A percentile compares a stretch with the other conserved stretches of the same genome.
phyloP scores from a whole-genome alignment of 257 asterid species.

The Nicotiana benthamiana region DNA sequence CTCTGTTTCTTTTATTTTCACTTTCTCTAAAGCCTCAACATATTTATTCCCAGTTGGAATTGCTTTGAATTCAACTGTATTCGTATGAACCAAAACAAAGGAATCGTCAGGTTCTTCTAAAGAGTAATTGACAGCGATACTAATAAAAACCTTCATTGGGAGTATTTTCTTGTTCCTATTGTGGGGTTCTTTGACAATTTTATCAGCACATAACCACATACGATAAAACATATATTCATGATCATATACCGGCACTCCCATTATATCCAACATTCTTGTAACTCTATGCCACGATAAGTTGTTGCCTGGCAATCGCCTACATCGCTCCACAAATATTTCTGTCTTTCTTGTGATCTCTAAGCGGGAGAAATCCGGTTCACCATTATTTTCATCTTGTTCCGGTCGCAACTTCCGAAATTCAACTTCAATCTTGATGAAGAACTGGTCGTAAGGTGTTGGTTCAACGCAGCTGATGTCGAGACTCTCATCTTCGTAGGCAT shows the following conservation, averaged over 20 bases:
- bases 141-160: constrained; percentile 7
- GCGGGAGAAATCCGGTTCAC: not conserved
- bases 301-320: not conserved
- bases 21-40: not conserved
- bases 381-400: not conserved
- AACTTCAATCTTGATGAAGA: not conserved
- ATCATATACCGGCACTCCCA: not conserved
- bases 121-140: not conserved
- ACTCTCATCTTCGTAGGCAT: not conserved
- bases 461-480: not conserved
- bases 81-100: not conserved
- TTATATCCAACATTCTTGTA: not conserved
- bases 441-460: not conserved
- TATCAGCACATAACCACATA: not conserved
- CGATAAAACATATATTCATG: not conserved
- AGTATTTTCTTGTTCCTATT: constrained; percentile 6
- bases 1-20: not conserved
- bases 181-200: not conserved
- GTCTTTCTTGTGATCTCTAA: not conserved
- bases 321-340: not conserved
- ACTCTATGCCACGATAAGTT: not conserved
- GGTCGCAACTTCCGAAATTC: not conserved
- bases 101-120: not conserved
- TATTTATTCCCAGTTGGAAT: not conserved
- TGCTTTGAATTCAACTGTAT: too few relatives aligned